phyloP scores from a whole-genome alignment of 1,284 basidiomycete species.

The Boletus sp. region DNA sequence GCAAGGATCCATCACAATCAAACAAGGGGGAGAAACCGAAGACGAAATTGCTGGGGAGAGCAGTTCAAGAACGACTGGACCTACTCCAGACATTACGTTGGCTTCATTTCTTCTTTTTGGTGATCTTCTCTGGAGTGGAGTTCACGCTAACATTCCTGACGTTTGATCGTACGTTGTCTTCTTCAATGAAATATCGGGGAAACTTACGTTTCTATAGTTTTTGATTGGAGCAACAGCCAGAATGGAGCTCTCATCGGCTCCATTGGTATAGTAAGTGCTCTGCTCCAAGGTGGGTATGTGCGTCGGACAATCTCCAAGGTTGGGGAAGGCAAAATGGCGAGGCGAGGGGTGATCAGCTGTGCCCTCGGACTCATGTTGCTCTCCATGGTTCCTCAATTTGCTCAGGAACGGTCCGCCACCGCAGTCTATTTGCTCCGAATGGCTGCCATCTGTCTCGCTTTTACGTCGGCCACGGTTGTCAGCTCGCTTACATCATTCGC shows the following conservation, averaged over 20 bases:
- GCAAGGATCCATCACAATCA: slow-evolving; percentile 25
- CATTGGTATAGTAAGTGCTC: slow-evolving; percentile 82
- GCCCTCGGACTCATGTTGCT: slow-evolving; percentile 65
- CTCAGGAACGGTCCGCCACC: slow-evolving; percentile 38
- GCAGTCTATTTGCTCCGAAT: slow-evolving; percentile 64
- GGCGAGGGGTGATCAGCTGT: slow-evolving; percentile 71
- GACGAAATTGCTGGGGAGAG: slow-evolving; percentile 29
- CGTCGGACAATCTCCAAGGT: slow-evolving; percentile 66
- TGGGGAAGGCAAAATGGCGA: slow-evolving; percentile 77
- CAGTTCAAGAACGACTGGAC: slow-evolving; percentile 47
- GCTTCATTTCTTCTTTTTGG: slow-evolving; percentile 79
- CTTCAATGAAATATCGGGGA: background rate
- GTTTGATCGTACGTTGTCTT: slow-evolving; percentile 63
- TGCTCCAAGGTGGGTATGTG: slow-evolving; percentile 89
- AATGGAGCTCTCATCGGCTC: slow-evolving; percentile 85
- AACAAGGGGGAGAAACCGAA: slow-evolving; percentile 20
- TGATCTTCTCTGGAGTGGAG: slow-evolving; percentile 87
- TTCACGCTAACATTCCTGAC: slow-evolving; percentile 91
- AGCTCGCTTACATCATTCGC: slow-evolving; percentile 84
- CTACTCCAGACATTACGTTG: slow-evolving; percentile 54
- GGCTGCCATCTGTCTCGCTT: slow-evolving; percentile 78
- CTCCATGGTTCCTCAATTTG: slow-evolving; percentile 59
- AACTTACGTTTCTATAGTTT: slow-evolving; percentile 44
- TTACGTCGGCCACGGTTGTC: slow-evolving; percentile 89
- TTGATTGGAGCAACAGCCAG: slow-evolving; percentile 85